Evolutionary conservation across 1,284 basidiomycete genomes (phyloP).

Genomic region (Ceratobasidium papillatum): DNA sequence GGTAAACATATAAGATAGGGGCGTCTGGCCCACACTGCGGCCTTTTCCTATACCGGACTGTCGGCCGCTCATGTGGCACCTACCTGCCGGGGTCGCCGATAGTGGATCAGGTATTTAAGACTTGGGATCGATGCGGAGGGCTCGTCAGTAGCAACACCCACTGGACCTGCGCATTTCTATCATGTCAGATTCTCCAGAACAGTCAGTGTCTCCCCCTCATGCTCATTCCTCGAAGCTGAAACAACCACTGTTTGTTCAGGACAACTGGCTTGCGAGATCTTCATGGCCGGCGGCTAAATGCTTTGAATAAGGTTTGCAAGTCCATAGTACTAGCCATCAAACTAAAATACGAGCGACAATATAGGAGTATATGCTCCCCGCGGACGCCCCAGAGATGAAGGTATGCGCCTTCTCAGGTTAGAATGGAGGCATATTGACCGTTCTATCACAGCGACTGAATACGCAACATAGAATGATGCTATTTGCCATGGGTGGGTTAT

Average conservation of each 20-base stretch:
- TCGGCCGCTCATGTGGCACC: neutral
- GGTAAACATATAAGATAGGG: constrained; percentile 4
- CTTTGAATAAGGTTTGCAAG: neutral
- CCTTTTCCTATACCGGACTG: neutral
- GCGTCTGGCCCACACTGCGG: neutral
- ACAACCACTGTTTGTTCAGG: neutral
- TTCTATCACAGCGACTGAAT: neutral
- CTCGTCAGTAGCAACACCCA: neutral
- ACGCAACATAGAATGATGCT: constrained; percentile 30
- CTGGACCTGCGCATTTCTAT: neutral
- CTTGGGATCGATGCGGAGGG: neutral
- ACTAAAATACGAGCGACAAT: neutral
- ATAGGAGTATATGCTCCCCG: constrained; percentile 32
- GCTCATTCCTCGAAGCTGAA: neutral
- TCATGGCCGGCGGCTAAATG: constrained; percentile 19
- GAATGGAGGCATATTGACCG: neutral
- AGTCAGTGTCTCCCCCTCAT: neutral
- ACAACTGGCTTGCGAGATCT: neutral
- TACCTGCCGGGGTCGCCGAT: constrained; percentile 1
- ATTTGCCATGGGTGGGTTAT: constrained; percentile 34
- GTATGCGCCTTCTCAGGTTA: neutral
- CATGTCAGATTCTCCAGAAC: constrained; percentile 1
- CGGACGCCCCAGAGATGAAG: constrained; percentile 24
- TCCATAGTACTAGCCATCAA: neutral
- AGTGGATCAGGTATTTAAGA: constrained; percentile 8